Conservation (phyloP, 2,329 filamentous ascomycete genomes). For the Rhynchosporium secalis region DNA sequence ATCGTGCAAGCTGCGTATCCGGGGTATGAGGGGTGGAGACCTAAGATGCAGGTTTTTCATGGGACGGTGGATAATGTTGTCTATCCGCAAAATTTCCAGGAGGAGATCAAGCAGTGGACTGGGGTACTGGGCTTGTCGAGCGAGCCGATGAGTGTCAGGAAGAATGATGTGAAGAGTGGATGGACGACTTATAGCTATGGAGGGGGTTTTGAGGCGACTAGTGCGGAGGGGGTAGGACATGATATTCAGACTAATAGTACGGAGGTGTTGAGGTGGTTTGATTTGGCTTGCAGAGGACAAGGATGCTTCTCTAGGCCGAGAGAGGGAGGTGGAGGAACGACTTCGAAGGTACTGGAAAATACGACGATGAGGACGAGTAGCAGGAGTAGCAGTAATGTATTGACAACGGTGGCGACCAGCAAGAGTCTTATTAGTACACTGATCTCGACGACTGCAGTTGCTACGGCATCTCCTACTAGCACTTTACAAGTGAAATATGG, state of each 20-base stretch:
- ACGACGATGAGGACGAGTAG: slow-evolving; percentile 8
- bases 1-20: slow-evolving; percentile 46
- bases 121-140: slow-evolving; percentile 46
- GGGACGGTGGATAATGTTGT: slow-evolving; percentile 43
- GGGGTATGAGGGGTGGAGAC: slow-evolving; percentile 38
- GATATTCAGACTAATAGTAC: slow-evolving; percentile 14
- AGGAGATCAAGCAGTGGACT: slow-evolving; percentile 49
- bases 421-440: not conserved
- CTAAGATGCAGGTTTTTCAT: slow-evolving; percentile 36
- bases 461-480: not conserved
- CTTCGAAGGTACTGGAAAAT: not conserved
- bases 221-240: slow-evolving; percentile 11
- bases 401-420: slow-evolving; percentile 11
- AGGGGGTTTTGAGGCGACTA: slow-evolving; percentile 8
- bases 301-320: slow-evolving; percentile 14
- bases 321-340: not conserved
- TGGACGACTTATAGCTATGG: slow-evolving; percentile 37
- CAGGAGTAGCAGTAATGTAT: not conserved
- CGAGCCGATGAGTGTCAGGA: slow-evolving; percentile 28
- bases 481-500: slow-evolving; percentile 4
- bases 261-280: slow-evolving; percentile 14
- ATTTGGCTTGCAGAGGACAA: slow-evolving; percentile 9
- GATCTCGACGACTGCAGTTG: not conserved
- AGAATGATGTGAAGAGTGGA: slow-evolving; percentile 33
- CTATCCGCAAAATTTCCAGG: slow-evolving; percentile 43